A percentile compares a stretch with the other conserved stretches of the same genome.
Evolutionary conservation across 2,329 filamentous ascomycete genomes (phyloP).

Genomic region (Elsinoe fawcettii): DNA sequence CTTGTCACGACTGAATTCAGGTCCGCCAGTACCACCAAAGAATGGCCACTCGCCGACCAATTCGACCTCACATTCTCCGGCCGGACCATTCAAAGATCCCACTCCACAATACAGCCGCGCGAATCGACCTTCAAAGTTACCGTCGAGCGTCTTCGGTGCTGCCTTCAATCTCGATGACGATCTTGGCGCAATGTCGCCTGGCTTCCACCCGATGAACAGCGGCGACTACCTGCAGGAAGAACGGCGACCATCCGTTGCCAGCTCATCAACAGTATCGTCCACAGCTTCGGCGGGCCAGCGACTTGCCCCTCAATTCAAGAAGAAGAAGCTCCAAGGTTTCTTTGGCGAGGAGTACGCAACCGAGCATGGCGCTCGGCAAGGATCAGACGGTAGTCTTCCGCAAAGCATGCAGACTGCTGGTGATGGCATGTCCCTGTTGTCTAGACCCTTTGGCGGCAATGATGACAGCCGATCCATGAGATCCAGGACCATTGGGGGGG

Average conservation of each 20-base stretch:
- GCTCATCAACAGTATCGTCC: conserved; percentile 79
- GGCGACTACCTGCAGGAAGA: conserved; percentile 51
- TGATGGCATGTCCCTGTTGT: conserved; percentile 13
- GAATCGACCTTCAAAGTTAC: conserved; percentile 29
- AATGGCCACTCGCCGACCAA: conserved; percentile 29
- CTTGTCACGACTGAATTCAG: conserved; percentile 56
- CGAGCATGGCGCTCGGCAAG: conserved; percentile 32
- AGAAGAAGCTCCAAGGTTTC: conserved; percentile 83
- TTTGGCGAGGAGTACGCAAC: conserved; percentile 80
- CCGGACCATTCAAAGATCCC: conserved; percentile 31
- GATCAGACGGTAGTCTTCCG: conserved; percentile 13
- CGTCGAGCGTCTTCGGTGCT: conserved; percentile 37
- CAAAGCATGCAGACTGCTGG: conserved; percentile 39
- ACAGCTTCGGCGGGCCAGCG: conserved; percentile 64
- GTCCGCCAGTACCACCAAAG: conserved; percentile 24
- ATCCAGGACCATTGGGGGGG: conserved; percentile 3
- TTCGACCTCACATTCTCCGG: conserved; percentile 3
- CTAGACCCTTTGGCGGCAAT: not conserved
- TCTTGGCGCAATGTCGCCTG: conserved; percentile 60
- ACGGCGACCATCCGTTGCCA: conserved; percentile 78
- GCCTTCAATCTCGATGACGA: conserved; percentile 71
- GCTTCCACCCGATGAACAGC: conserved; percentile 52
- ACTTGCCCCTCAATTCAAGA: conserved; percentile 47
- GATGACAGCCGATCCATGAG: not conserved
- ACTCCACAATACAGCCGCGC: conserved; percentile 34